Base-by-base conservation (phyloP, 768 basidiomycete genomes). In the Sistotremastrum suecicum region DNA sequence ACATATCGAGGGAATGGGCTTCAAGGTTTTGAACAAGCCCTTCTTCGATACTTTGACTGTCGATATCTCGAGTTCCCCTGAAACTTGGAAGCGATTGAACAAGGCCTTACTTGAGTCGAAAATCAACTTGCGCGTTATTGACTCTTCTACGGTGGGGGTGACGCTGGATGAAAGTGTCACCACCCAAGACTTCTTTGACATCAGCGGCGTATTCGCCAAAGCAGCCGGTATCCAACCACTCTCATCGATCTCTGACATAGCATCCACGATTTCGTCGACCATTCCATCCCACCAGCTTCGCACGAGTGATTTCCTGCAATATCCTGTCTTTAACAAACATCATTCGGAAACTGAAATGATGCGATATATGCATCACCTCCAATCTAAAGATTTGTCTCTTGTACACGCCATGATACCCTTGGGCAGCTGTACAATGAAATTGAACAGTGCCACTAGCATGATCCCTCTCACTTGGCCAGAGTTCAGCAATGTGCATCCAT, bases 291-390 rank as follows among this genome's bases (percentile, higher is more conserved):
- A 56, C 32, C 66, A 84, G 43, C 68, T 60, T 41, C 80, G 81
- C 38, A 76, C 70, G 2, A 83, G 84, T 2, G 64, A 74, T 37
- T 86, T 78, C 64, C 71, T 99, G 7, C 73, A 76, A 0, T 87
- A 99, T 60, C 75, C 86, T 1, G 88, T 95, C 36, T 99, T 94
- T 69, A 98, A 97, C 69, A 78, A 82, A 46, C 84, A 97, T 57
- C 94, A 98, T 60, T 94, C 91, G 4, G 95, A 99, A 69, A 99
- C 95, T 0, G 91, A 97, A 65, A 91, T 99, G 85, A 69, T 99
- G 34, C 89, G 95, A 35, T 95, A 97, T 63, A 87, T 98, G 57
- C 78, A 88, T 65, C 83, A 90, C 54, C 75, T 99, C 42, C 86
- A 91, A 49, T 80, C 80, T 35, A 98, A 98, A 67, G 95, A 99